A percentile compares a stretch with the other conserved stretches of the same genome.
Conservation (phyloP, 2,329 filamentous ascomycete species). For the Colletotrichum orchidophilum region DNA sequence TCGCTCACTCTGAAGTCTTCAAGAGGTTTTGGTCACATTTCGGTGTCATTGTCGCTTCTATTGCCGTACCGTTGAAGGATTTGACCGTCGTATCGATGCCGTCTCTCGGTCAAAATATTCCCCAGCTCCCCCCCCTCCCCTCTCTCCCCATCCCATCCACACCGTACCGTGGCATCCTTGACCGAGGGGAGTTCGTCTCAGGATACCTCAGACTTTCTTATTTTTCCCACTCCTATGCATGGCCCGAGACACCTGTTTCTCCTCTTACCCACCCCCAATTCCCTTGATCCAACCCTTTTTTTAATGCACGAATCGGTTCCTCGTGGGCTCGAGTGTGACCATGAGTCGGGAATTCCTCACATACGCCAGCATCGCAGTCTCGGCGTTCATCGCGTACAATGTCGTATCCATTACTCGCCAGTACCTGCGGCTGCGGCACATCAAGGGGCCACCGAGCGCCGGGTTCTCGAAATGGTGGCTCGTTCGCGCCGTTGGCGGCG, state of each 20-base stretch:
- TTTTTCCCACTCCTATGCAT: neutral
- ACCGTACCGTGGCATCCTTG: neutral
- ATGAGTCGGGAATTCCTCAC: slow-evolving; percentile 9
- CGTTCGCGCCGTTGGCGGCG: slow-evolving; percentile 41
- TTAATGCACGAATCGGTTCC: neutral
- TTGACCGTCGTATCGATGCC: neutral
- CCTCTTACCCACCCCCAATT: neutral
- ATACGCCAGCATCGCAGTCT: neutral
- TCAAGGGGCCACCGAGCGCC: slow-evolving; percentile 50
- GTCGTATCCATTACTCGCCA: slow-evolving; percentile 36
- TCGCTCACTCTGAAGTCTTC: neutral
- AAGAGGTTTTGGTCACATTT: neutral
- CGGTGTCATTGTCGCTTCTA: neutral
- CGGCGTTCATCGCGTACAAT: slow-evolving; percentile 23
- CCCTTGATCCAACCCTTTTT: neutral
- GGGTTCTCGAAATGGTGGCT: slow-evolving; percentile 53
- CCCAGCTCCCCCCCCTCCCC: neutral
- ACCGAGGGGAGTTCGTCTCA: neutral
- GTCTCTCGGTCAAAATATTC: neutral
- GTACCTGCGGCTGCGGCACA: slow-evolving; percentile 50
- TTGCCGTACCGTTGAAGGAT: neutral
- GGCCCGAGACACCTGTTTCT: neutral
- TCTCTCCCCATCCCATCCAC: no score
- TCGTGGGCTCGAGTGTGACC: neutral
- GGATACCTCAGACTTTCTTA: neutral